Conservation (phyloP, 805 yeast genomes). For the Candida taoyuanica region DNA sequence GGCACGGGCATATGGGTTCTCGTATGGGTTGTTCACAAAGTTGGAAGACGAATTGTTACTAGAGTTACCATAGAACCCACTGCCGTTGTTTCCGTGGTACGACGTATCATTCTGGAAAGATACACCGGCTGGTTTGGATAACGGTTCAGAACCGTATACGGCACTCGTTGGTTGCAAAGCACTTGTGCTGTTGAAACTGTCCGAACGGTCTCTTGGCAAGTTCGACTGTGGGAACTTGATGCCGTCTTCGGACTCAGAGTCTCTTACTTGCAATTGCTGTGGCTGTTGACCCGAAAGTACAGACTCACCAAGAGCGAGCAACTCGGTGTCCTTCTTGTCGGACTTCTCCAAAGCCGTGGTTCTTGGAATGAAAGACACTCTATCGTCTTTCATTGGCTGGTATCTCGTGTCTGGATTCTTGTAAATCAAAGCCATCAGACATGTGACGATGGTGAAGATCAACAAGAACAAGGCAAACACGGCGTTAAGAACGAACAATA, state of each 20-base stretch:
- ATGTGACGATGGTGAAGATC: constrained; percentile 82
- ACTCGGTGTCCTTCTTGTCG: constrained; percentile 27
- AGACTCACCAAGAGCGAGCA: constrained; percentile 27
- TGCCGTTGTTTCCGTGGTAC: constrained; percentile 23
- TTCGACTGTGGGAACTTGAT: constrained; percentile 15
- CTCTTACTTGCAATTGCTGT: constrained; percentile 17
- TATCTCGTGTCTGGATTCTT: constrained; percentile 94
- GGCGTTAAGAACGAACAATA: constrained; percentile 86
- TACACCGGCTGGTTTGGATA: constrained; percentile 18
- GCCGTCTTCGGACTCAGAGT: constrained; percentile 13
- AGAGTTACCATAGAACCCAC: constrained; percentile 10
- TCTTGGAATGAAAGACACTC: constrained; percentile 89
- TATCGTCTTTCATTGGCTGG: constrained; percentile 94
- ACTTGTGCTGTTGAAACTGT: constrained; percentile 16
- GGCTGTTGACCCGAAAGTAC: constrained; percentile 28
- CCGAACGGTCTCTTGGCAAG: constrained; percentile 20
- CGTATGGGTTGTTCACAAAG: constrained; percentile 16
- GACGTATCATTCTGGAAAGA: constrained; percentile 19
- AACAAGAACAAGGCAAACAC: constrained; percentile 77
- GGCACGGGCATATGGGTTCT: constrained; percentile 24
- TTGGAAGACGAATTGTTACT: constrained; percentile 4
- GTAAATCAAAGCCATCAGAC: constrained; percentile 75
- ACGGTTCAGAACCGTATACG: constrained; percentile 21
- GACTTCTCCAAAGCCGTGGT: constrained; percentile 26
- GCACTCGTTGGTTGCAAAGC: constrained; percentile 25